phyloP scores from a whole-genome alignment of 768 basidiomycete species.

The Collybiopsis confluens region DNA sequence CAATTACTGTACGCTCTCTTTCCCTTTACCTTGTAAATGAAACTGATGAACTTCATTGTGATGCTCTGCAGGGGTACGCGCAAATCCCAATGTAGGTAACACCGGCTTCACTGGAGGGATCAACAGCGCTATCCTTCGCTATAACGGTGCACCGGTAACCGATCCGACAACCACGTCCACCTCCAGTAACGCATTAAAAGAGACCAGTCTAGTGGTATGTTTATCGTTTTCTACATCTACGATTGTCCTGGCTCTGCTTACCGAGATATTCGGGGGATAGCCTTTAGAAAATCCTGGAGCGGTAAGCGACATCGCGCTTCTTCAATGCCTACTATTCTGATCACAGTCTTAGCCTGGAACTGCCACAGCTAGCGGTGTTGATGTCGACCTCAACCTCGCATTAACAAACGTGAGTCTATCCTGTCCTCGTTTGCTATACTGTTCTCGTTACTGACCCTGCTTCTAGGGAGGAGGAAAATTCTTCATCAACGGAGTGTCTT shows the following conservation, averaged over 20 bases:
- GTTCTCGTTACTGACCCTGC: conserved; percentile 11
- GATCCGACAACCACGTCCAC: conserved; percentile 6
- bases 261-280: too few species aligned
- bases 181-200: conserved; percentile 9
- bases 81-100: conserved; percentile 12
- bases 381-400: conserved; percentile 15
- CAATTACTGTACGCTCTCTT: conserved; percentile 26
- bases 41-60: not conserved
- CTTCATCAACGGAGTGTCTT: conserved; percentile 9
- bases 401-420: conserved; percentile 6
- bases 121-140: conserved; percentile 37
- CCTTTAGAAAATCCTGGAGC: conserved; percentile 10
- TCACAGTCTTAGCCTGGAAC: conserved; percentile 18
- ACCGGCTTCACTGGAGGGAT: conserved; percentile 14
- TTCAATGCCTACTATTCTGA: conserved; percentile 20
- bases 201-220: conserved; percentile 13
- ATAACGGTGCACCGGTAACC: conserved; percentile 16
- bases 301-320: not conserved
- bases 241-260: not conserved
- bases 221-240: not conserved
- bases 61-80: conserved; percentile 22
- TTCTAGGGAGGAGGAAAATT: conserved; percentile 1
- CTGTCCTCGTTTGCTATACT: conserved; percentile 6
- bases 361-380: conserved; percentile 12
- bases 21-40: conserved; percentile 8